Conservation (phyloP, 257 asterid genomes). For the Prunella vulgaris region DNA sequence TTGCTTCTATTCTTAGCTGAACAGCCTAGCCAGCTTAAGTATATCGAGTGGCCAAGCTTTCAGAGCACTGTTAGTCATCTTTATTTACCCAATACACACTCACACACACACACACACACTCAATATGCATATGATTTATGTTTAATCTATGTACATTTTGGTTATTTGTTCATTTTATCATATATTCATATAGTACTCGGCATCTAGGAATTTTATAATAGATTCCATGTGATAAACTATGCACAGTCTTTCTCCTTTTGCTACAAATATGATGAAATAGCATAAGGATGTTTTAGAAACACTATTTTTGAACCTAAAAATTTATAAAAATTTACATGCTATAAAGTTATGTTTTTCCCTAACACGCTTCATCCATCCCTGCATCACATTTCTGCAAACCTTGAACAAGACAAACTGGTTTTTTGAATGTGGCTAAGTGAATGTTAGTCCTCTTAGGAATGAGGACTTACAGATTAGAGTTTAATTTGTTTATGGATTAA, state of each 20-base stretch:
- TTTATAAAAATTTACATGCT: no score
- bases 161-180: neutral
- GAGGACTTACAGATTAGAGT: no score
- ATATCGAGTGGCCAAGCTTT: slow-evolving; percentile 60
- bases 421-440: neutral
- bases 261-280: neutral
- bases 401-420: neutral
- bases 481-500: neutral
- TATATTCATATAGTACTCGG: no score
- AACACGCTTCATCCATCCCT: neutral
- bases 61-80: slow-evolving; percentile 48
- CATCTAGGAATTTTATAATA: neutral
- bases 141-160: neutral
- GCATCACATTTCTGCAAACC: neutral
- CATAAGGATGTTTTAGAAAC: neutral
- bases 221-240: neutral
- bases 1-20: slow-evolving; percentile 39
- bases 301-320: neutral
- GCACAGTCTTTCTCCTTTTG: neutral
- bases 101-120: neutral
- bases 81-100: neutral
- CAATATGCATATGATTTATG: neutral
- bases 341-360: neutral
- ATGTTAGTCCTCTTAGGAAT: neutral
- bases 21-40: slow-evolving; percentile 55